Percentiles rank a stretch among this genome's conserved stretches.
These are phyloP conservation scores for Cryphonectria nitschkei DNA, from an alignment of 2,329 filamentous ascomycete genomes.

Conservation along the genomic window DNA sequence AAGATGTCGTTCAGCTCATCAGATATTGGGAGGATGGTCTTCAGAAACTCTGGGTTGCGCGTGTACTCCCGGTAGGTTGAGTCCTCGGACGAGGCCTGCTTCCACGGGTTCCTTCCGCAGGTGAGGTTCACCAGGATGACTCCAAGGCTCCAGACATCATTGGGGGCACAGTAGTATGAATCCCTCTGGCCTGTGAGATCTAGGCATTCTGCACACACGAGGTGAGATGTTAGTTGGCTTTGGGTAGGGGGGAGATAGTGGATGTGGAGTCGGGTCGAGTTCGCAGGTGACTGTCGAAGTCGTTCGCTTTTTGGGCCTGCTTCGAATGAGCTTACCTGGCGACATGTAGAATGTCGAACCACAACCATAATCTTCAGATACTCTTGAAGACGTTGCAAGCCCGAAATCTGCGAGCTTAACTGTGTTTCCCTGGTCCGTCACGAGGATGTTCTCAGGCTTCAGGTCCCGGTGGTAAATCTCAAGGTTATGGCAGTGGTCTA, in stretches of 20 bases:
- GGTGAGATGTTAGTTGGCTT: constrained; percentile 37
- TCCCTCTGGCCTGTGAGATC: constrained; percentile 74
- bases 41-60: constrained; percentile 83
- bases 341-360: constrained; percentile 99
- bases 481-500: constrained; percentile 89
- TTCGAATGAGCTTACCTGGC: constrained; percentile 71
- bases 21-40: constrained; percentile 89
- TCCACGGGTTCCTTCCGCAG: constrained; percentile 98
- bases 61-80: constrained; percentile 92
- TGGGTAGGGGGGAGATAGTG: constrained; percentile 14
- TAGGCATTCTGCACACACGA: constrained; percentile 73
- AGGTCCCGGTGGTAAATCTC: constrained; percentile 97
- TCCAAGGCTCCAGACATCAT: constrained; percentile 98
- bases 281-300: constrained; percentile 7
- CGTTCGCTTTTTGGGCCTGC: constrained; percentile 15
- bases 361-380: constrained; percentile 94
- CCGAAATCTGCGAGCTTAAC: constrained; percentile 98
- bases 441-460: constrained; percentile 97
- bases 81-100: constrained; percentile 90
- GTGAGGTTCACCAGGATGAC: constrained; percentile 97
- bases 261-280: constrained; percentile 29
- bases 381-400: constrained; percentile 80
- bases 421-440: constrained; percentile 83
- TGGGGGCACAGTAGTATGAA: constrained; percentile 88
- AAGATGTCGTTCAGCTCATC: constrained; percentile 88